A percentile compares a stretch with the other conserved stretches of the same genome.
phyloP scores from a whole-genome alignment of 1,284 basidiomycete species.

The Neonothopanus nambi region DNA sequence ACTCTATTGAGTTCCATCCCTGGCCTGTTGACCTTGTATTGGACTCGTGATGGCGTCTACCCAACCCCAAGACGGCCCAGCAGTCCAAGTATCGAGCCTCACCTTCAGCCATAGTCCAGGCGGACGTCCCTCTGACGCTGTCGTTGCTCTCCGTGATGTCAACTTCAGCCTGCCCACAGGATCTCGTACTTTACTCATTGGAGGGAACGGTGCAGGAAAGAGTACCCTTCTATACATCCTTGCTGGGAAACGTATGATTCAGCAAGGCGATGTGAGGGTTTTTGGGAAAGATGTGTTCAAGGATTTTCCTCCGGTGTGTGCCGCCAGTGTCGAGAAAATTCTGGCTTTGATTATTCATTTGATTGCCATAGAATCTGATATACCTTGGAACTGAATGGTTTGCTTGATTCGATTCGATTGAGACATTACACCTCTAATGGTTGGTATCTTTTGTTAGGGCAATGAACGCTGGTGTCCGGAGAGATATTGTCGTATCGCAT shows the following conservation, averaged over 20 bases:
- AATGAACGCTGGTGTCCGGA: conserved; percentile 94
- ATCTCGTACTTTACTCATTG: conserved; percentile 15
- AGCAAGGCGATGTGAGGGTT: conserved; percentile 68
- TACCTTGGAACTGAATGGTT: conserved; percentile 93
- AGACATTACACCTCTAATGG: neutral
- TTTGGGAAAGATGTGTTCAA: conserved; percentile 86
- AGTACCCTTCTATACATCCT: conserved; percentile 93
- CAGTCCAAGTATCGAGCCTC: conserved; percentile 8
- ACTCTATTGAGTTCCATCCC: too few relatives aligned
- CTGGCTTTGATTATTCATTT: neutral
- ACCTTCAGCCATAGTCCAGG: conserved; percentile 13
- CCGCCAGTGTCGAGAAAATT: too few relatives aligned
- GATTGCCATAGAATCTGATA: conserved; percentile 61
- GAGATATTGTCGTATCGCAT: conserved; percentile 85
- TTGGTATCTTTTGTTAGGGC: too few relatives aligned
- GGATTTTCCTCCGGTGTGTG: conserved; percentile 52
- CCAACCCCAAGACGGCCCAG: neutral
- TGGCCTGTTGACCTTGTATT: neutral
- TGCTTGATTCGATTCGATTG: conserved; percentile 28
- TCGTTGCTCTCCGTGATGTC: conserved; percentile 14
- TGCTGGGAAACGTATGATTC: conserved; percentile 88
- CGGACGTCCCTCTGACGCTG: neutral
- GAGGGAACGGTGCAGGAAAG: conserved; percentile 73
- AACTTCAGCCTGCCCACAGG: conserved; percentile 9
- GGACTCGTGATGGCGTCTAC: neutral